Base-by-base conservation (phyloP, 1,284 basidiomycete species). In the Phlebopus sp. region DNA sequence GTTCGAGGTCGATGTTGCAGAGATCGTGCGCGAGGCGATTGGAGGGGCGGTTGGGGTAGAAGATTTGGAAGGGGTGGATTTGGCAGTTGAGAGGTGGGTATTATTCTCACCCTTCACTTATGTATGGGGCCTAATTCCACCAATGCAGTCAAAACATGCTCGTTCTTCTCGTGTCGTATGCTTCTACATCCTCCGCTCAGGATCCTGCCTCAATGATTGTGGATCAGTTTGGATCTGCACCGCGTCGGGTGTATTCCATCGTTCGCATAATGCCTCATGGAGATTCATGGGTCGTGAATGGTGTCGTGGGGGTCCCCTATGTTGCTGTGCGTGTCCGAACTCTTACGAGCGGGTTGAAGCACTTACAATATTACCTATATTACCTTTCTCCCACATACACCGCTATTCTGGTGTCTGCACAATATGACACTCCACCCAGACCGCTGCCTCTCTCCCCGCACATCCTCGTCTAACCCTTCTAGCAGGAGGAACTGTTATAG, bases 61-160 rank as follows among this genome's bases (percentile, higher is more conserved):
- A 46, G 86, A 88, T 56, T 65, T 89, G 9, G 87, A 90, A 56
- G 64, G 89, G 34, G 64, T 87, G 37, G 86, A 89, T 64, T 53
- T 88, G 31, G 77, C 76, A n/a, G 60, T 84, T 15, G 78, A 84
- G 47, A 74, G 74, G 86, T 85, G 55, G 50, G 74, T 11, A 29
- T 9, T 29, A 11, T 29, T 8, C 7, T 29, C 27, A 29, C 27
- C 10, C 27, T 54, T 13, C 32, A 14, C 15, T 25, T 36, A 44
- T 35, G 37, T 41, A 45, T 23, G 27, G 19, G 27, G 42, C 30
- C 25, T 44, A 42, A 21, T 51, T 42, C 18, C 50, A 13, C 34
- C 36, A 14, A 21, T 52, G 21, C 42, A 84, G 80, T 46, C 64
- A 74, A 14, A 74, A 75, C 30, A 72, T 75, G 30, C 66, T 88